phyloP scores from a whole-genome alignment of 2,329 filamentous ascomycete genomes.

The Fusarium anguioides region DNA sequence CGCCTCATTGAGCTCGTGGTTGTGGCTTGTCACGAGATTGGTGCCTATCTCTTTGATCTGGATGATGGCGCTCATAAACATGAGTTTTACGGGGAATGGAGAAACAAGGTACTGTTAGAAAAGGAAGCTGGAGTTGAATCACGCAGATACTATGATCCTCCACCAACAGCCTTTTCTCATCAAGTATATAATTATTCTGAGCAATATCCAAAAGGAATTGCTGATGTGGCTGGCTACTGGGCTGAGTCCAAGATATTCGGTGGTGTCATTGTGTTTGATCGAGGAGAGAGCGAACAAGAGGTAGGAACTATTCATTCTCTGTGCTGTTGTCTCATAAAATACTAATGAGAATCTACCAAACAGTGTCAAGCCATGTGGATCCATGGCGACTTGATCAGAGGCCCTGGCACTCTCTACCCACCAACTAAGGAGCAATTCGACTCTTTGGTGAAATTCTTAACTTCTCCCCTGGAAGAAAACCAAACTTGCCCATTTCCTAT shows the following conservation, averaged over 20 bases:
- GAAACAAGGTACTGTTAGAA: not conserved
- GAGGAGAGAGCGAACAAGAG: constrained; percentile 19
- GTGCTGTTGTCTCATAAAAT: no score
- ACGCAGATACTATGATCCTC: not conserved
- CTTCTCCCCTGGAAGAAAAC: not conserved
- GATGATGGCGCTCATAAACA: constrained; percentile 24
- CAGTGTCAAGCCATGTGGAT: constrained; percentile 29
- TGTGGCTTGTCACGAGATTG: constrained; percentile 23
- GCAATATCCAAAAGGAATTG: constrained; percentile 13
- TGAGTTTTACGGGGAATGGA: constrained; percentile 3
- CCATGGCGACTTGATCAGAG: not conserved
- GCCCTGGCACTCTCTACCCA: constrained; percentile 17
- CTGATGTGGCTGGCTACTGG: constrained; percentile 23
- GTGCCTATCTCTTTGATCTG: constrained; percentile 7
- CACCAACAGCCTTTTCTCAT: constrained; percentile 8
- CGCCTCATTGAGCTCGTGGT: constrained; percentile 20
- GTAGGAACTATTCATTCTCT: no score
- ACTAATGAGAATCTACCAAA: no score
- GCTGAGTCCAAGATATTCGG: constrained; percentile 25
- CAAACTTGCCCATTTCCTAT: constrained; percentile 10
- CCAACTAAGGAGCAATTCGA: constrained; percentile 19
- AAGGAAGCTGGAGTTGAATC: not conserved
- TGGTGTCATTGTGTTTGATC: constrained; percentile 14
- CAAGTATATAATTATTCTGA: constrained; percentile 5
- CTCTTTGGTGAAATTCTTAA: not conserved